phyloP scores from a whole-genome alignment of 345 rosid species.

The Rhizophora mangle region DNA sequence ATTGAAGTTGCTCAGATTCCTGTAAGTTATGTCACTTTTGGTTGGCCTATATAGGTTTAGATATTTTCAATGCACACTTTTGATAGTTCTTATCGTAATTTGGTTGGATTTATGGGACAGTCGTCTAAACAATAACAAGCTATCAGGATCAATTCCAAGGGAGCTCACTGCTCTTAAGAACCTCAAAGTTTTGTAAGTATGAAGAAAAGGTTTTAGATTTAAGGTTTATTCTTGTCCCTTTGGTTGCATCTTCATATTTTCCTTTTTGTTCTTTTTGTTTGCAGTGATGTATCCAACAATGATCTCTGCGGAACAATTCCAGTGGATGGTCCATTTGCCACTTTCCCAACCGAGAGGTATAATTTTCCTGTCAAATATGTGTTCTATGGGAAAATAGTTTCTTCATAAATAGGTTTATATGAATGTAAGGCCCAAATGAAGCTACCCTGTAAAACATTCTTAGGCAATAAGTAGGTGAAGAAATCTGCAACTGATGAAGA shows the following conservation, averaged over 20 bases:
- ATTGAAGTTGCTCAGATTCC: slow-evolving; percentile 59
- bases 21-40: slow-evolving; percentile 38
- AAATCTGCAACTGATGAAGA: neutral
- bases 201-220: neutral
- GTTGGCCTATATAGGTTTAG: neutral
- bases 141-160: slow-evolving; percentile 60
- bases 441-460: too few species aligned
- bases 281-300: slow-evolving; percentile 68
- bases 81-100: neutral
- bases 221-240: neutral
- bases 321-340: slow-evolving; percentile 61
- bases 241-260: neutral
- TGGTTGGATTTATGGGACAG: slow-evolving; percentile 30
- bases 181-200: slow-evolving; percentile 64
- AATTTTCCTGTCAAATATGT: neutral
- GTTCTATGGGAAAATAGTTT: neutral
- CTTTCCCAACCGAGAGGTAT: slow-evolving; percentile 58
- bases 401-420: too few species aligned
- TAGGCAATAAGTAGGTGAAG: too few species aligned
- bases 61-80: neutral
- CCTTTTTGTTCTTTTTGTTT: slow-evolving; percentile 2
- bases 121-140: slow-evolving; percentile 64
- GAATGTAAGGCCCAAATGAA: too few species aligned
- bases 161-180: slow-evolving; percentile 51
- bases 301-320: slow-evolving; percentile 73